A percentile compares a stretch with the other conserved stretches of the same genome.
Evolutionary conservation across 2,329 filamentous ascomycete species (phyloP).

Genomic region (Clonostachys rhizophaga): DNA sequence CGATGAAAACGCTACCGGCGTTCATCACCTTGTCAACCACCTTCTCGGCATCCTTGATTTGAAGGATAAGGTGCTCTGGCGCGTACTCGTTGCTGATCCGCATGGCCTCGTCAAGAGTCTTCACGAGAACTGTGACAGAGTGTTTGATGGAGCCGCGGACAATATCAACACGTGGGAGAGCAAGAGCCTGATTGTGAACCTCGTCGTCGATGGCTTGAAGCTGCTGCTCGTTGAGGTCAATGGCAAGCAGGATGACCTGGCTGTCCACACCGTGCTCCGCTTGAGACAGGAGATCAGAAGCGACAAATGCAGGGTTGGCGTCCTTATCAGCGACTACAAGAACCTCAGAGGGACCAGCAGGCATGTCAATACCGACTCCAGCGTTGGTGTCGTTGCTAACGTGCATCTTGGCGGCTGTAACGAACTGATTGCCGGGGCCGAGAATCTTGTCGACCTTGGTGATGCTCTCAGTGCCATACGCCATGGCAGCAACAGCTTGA

Average conservation of each 20-base stretch:
- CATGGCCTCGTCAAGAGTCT: slow-evolving; percentile 69
- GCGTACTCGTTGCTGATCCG: slow-evolving; percentile 88
- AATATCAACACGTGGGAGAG: slow-evolving; percentile 86
- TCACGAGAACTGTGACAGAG: slow-evolving; percentile 80
- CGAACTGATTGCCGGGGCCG: slow-evolving; percentile 96
- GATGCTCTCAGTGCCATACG: slow-evolving; percentile 91
- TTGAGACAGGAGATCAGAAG: slow-evolving; percentile 89
- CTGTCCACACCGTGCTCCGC: slow-evolving; percentile 96
- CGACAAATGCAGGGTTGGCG: slow-evolving; percentile 90
- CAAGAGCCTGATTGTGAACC: slow-evolving; percentile 80
- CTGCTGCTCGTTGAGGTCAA: slow-evolving; percentile 69
- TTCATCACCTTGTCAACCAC: slow-evolving; percentile 81
- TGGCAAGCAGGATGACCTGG: slow-evolving; percentile 86
- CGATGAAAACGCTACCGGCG: slow-evolving; percentile 93
- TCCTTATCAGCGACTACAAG: slow-evolving; percentile 89
- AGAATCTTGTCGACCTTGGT: slow-evolving; percentile 98
- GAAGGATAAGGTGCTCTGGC: slow-evolving; percentile 92
- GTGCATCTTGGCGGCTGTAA: slow-evolving; percentile 97
- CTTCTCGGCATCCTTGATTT: slow-evolving; percentile 71
- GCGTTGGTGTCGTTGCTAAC: slow-evolving; percentile 97
- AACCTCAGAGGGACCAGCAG: slow-evolving; percentile 92
- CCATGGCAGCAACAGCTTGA: slow-evolving; percentile 93
- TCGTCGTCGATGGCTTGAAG: slow-evolving; percentile 86
- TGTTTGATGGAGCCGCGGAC: slow-evolving; percentile 86
- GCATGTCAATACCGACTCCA: slow-evolving; percentile 96